Conservation (phyloP, 495 filamentous ascomycete genomes). For the Jackrogersella minutella region DNA sequence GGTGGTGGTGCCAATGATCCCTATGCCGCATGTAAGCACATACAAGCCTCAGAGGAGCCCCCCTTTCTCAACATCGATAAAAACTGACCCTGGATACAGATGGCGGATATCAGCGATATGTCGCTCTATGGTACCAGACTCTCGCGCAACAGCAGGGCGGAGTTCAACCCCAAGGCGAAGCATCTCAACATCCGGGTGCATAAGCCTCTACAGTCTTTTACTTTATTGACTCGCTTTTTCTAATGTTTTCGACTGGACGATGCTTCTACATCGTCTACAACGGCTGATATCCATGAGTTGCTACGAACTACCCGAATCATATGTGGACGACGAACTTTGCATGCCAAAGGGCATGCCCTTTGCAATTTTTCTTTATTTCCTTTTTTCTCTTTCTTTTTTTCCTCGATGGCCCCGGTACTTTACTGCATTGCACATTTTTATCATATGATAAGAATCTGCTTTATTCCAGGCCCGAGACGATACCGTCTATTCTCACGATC, state of each 20-base stretch:
- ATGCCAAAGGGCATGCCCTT: background rate
- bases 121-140: conserved; percentile 70
- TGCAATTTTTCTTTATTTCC: background rate
- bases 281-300: background rate
- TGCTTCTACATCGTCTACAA: background rate
- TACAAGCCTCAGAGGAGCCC: background rate
- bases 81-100: conserved; percentile 45
- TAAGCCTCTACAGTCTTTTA: background rate
- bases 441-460: background rate
- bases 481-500: background rate
- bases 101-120: conserved; percentile 70
- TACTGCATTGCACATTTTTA: background rate
- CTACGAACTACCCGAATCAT: background rate
- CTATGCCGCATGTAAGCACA: conserved; percentile 65
- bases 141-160: conserved; percentile 54
- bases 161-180: conserved; percentile 33
- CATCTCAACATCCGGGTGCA: conserved; percentile 36
- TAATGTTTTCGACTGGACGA: background rate
- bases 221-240: background rate
- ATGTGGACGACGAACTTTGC: background rate
- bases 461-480: background rate
- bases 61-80: background rate
- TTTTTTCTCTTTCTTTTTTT: background rate
- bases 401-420: too few relatives aligned
- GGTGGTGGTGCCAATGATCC: conserved; percentile 57